These are phyloP conservation scores for Escovopsis weberi DNA, from an alignment of 2,329 filamentous ascomycete genomes.

Conservation along the genomic window DNA sequence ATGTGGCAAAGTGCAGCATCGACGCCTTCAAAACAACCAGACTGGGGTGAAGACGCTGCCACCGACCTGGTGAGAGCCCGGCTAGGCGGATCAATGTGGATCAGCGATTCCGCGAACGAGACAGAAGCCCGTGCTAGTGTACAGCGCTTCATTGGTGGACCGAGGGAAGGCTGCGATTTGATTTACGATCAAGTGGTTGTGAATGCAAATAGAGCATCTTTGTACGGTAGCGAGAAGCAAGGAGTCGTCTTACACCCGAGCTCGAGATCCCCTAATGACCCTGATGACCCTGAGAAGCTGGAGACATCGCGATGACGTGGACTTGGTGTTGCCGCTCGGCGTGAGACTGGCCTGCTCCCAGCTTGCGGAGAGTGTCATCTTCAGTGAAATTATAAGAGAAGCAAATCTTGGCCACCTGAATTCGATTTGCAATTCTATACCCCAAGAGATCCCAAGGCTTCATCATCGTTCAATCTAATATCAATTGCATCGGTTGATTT, in stretches of 20 bases:
- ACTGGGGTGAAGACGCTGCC: slow-evolving; percentile 1
- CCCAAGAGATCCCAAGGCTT: too few relatives aligned
- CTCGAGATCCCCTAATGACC: neutral
- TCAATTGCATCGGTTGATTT: too few relatives aligned
- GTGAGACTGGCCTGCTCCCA: too few relatives aligned
- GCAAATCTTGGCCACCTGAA: too few relatives aligned
- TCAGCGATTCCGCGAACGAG: neutral
- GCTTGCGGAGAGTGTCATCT: too few relatives aligned
- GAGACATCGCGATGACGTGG: too few relatives aligned
- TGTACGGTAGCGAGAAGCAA: slow-evolving; percentile 9
- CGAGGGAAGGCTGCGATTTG: slow-evolving; percentile 7
- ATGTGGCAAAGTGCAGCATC: slow-evolving; percentile 4
- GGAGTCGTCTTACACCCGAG: slow-evolving; percentile 2
- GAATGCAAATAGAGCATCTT: slow-evolving; percentile 6
- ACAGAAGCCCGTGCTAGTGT: slow-evolving; percentile 12
- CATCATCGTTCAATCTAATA: too few relatives aligned
- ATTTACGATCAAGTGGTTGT: slow-evolving; percentile 16
- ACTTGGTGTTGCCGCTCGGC: too few relatives aligned
- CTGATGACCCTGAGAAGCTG: too few relatives aligned
- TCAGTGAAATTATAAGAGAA: too few relatives aligned
- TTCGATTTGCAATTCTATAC: too few relatives aligned
- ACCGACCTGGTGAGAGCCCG: slow-evolving; percentile 1
- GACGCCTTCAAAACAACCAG: neutral
- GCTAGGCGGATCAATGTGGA: neutral
- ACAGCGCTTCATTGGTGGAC: slow-evolving; percentile 6